Evolutionary conservation across 495 filamentous ascomycete genomes (phyloP).

Genomic region (Xylaria sp.): DNA sequence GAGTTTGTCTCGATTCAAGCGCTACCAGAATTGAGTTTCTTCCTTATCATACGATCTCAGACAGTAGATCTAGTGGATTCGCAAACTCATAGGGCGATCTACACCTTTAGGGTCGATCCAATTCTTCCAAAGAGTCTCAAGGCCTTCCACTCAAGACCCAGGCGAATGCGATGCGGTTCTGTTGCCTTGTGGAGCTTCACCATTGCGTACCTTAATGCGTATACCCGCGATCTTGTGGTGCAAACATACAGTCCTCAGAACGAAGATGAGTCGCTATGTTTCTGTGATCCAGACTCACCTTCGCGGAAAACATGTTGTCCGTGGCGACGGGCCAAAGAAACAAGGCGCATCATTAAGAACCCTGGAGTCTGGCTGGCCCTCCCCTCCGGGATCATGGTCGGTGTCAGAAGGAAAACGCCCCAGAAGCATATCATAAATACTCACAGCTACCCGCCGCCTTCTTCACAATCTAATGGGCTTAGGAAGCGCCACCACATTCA

Average conservation of each 20-base stretch:
- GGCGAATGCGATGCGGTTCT: slow-evolving; percentile 56
- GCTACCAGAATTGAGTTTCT: slow-evolving; percentile 48
- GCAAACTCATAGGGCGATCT: slow-evolving; percentile 55
- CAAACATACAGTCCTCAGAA: slow-evolving; percentile 61
- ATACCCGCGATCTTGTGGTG: slow-evolving; percentile 61
- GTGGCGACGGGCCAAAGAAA: slow-evolving; percentile 51
- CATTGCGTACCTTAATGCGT: slow-evolving; percentile 58
- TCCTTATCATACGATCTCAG: slow-evolving; percentile 57
- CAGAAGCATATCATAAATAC: slow-evolving; percentile 26
- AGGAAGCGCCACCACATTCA: slow-evolving; percentile 34
- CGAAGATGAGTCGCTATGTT: slow-evolving; percentile 50
- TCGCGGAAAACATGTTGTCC: slow-evolving; percentile 45
- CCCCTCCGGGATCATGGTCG: slow-evolving; percentile 55
- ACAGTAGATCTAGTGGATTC: slow-evolving; percentile 63
- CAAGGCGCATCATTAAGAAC: slow-evolving; percentile 47
- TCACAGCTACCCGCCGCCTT: neutral
- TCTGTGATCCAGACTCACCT: slow-evolving; percentile 44
- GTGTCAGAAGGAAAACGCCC: slow-evolving; percentile 44
- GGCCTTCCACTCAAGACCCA: slow-evolving; percentile 55
- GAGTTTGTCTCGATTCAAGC: slow-evolving; percentile 41
- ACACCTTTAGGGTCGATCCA: slow-evolving; percentile 62
- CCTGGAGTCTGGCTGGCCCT: slow-evolving; percentile 59
- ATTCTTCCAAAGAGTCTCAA: slow-evolving; percentile 61
- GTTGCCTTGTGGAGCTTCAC: slow-evolving; percentile 58
- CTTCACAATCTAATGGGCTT: slow-evolving; percentile 30